phyloP scores from a whole-genome alignment of 805 yeast species.

The Kodamaea laetipori region DNA sequence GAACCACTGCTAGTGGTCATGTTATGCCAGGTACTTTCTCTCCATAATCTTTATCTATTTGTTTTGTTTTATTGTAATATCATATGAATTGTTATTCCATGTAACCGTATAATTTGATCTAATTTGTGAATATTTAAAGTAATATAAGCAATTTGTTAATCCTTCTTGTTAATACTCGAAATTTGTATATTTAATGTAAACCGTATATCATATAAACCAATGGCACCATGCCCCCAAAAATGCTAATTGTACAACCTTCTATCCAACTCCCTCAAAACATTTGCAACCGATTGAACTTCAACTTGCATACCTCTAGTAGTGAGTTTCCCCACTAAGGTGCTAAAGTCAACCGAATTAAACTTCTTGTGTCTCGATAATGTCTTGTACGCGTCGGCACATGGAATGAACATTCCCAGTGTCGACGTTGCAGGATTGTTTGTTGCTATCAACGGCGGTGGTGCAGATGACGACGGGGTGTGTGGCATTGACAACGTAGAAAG shows the following conservation, averaged over 20 bases:
- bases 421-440: conserved; percentile 18
- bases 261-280: conserved; percentile 80
- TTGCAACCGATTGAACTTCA: conserved; percentile 88
- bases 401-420: conserved; percentile 60
- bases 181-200: too few relatives aligned
- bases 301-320: conserved; percentile 86
- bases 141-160: too few relatives aligned
- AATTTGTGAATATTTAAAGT: too few relatives aligned
- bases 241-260: conserved; percentile 41
- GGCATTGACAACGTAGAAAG: conserved; percentile 17
- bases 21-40: conserved; percentile 10
- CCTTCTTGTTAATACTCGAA: too few relatives aligned
- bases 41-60: not conserved
- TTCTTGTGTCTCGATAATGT: conserved; percentile 81
- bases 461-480: conserved; percentile 21
- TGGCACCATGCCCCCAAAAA: too few relatives aligned
- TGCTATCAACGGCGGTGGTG: conserved; percentile 18
- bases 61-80: too few relatives aligned
- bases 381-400: conserved; percentile 88
- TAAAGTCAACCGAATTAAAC: conserved; percentile 71
- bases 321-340: conserved; percentile 70
- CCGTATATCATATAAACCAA: too few relatives aligned
- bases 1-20: not conserved
- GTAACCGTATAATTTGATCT: too few relatives aligned
- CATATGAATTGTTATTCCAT: too few relatives aligned